Conservation (phyloP, 768 basidiomycete genomes). For the Termitomyces bulborhizus region DNA sequence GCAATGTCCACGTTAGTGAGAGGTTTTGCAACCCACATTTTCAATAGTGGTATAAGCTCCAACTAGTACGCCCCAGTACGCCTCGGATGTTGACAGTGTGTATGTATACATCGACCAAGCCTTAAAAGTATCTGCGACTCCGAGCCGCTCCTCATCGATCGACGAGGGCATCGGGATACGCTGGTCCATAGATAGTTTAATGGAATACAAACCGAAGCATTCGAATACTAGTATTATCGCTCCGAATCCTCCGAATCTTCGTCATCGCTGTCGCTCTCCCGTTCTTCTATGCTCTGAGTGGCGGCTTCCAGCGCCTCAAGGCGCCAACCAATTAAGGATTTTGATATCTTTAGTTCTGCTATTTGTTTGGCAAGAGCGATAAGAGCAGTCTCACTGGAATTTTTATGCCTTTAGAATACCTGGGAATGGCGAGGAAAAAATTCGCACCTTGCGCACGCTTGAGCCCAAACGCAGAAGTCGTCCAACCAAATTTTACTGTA, state of each 20-base stretch:
- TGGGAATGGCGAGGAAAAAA: background rate
- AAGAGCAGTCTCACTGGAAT: conserved; percentile 53
- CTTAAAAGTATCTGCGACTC: background rate
- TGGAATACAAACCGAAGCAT: background rate
- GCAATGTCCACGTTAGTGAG: background rate
- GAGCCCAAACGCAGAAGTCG: conserved; percentile 80
- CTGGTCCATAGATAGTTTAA: conserved; percentile 1
- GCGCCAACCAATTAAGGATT: conserved; percentile 60
- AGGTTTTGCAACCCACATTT: background rate
- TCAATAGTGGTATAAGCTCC: background rate
- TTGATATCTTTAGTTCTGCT: conserved; percentile 36
- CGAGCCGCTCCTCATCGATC: background rate
- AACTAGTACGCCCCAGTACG: background rate
- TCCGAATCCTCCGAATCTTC: conserved; percentile 32
- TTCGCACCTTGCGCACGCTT: conserved; percentile 60
- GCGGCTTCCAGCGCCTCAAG: conserved; percentile 61
- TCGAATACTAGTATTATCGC: background rate
- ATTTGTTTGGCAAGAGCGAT: conserved; percentile 39
- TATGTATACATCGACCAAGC: background rate
- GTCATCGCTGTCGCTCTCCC: conserved; percentile 66
- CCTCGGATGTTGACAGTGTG: background rate
- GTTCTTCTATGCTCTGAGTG: conserved; percentile 29
- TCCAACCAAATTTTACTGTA: conserved; percentile 85
- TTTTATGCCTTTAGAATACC: conserved; percentile 1
- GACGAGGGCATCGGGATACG: background rate